A percentile compares a stretch with the other conserved stretches of the same genome.
phyloP scores from a whole-genome alignment of 768 basidiomycete species.

The Kwoniella sp. region DNA sequence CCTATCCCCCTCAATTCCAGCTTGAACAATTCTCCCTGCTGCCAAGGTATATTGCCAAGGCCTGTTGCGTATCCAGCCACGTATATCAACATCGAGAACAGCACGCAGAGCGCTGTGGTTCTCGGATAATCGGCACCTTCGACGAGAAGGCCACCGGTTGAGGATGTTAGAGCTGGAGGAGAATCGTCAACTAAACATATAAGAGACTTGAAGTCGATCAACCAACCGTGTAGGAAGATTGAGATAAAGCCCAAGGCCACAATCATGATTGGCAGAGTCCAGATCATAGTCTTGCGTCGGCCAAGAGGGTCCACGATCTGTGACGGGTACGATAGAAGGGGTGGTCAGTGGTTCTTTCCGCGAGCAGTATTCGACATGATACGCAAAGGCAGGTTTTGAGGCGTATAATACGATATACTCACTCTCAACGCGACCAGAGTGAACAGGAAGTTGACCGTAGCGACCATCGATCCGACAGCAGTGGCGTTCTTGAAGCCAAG shows the following conservation, averaged over 20 bases:
- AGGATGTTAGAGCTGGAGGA: constrained; percentile 63
- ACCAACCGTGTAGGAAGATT: constrained; percentile 69
- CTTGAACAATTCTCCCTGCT: constrained; percentile 79
- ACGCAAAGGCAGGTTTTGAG: too few relatives aligned
- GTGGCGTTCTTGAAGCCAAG: constrained; percentile 82
- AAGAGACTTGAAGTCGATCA: not conserved
- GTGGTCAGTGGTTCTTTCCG: too few relatives aligned
- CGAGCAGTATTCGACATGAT: too few relatives aligned
- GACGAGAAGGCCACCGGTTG: constrained; percentile 66
- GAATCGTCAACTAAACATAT: too few relatives aligned
- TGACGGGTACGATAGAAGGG: too few relatives aligned
- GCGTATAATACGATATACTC: too few relatives aligned
- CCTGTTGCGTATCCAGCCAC: constrained; percentile 80
- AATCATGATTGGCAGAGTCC: constrained; percentile 73
- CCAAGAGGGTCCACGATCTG: constrained; percentile 70
- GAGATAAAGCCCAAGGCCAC: constrained; percentile 67
- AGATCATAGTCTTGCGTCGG: constrained; percentile 69
- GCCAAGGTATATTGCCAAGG: constrained; percentile 81
- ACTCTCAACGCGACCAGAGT: constrained; percentile 67
- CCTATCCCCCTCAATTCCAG: constrained; percentile 80
- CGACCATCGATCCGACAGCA: constrained; percentile 75
- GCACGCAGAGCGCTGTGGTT: constrained; percentile 68
- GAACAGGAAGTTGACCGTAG: constrained; percentile 76
- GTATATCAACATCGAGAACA: constrained; percentile 80
- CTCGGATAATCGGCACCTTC: constrained; percentile 65